These are phyloP conservation scores for Leccinum holopus DNA, from an alignment of 1,284 basidiomycete genomes.

Conservation along the genomic window DNA sequence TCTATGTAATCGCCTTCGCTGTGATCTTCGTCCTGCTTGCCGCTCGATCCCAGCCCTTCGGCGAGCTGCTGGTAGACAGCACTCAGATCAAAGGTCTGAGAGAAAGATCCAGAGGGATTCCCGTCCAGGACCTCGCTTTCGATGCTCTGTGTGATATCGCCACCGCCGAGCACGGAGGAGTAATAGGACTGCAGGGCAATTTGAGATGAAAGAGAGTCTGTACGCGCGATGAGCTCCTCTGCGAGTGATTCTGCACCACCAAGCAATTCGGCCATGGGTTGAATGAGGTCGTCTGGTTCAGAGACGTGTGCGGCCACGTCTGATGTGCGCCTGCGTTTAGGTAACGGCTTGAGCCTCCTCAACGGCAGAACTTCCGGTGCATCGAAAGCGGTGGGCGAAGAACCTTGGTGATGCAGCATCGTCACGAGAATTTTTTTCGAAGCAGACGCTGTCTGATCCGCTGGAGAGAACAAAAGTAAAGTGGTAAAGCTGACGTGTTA, in stretches of 20 bases:
- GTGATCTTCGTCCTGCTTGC: slow-evolving; percentile 43
- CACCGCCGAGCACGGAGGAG: slow-evolving; percentile 50
- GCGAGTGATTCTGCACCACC: slow-evolving; percentile 41
- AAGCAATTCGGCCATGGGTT: slow-evolving; percentile 35
- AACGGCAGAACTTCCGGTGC: slow-evolving; percentile 58
- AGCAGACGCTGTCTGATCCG: slow-evolving; percentile 11
- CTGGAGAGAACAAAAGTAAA: slow-evolving; percentile 3
- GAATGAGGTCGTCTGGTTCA: slow-evolving; percentile 27
- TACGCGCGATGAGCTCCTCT: slow-evolving; percentile 52
- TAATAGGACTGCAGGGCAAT: slow-evolving; percentile 63
- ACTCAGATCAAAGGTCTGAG: slow-evolving; percentile 30
- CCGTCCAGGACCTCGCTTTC: slow-evolving; percentile 16
- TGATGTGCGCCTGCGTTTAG: slow-evolving; percentile 60
- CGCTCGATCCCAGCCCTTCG: slow-evolving; percentile 24
- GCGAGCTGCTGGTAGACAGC: slow-evolving; percentile 29
- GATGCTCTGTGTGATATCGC: slow-evolving; percentile 37
- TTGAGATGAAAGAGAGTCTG: slow-evolving; percentile 50
- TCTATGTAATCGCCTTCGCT: slow-evolving; percentile 59
- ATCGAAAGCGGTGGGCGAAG: slow-evolving; percentile 57
- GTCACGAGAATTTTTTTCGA: slow-evolving; percentile 11
- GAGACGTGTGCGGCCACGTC: slow-evolving; percentile 23
- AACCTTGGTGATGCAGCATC: slow-evolving; percentile 40
- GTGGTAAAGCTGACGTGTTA: slow-evolving; percentile 30
- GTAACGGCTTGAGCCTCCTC: slow-evolving; percentile 69
- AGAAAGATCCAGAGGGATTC: slow-evolving; percentile 23